A percentile compares a stretch with the other conserved stretches of the same genome.
Evolutionary conservation across 768 basidiomycete species (phyloP).

Genomic region (Boletus reticulatus): DNA sequence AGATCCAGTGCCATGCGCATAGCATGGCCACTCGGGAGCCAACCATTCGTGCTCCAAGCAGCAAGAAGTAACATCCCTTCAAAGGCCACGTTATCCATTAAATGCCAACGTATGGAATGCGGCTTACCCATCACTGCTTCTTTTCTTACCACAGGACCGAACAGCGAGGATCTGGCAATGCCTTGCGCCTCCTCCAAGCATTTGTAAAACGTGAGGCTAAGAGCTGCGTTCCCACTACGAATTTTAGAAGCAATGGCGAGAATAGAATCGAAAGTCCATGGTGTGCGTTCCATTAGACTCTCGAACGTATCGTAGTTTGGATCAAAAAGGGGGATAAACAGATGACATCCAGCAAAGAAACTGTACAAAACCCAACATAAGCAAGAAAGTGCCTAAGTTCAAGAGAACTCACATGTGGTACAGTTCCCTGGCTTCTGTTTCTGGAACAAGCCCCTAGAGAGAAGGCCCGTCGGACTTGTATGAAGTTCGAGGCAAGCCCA

Average conservation of each 20-base stretch:
- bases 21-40: slow-evolving; percentile 93
- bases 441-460: slow-evolving; percentile 75
- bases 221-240: slow-evolving; percentile 83
- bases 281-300: slow-evolving; percentile 85
- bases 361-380: slow-evolving; percentile 38
- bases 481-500: not conserved
- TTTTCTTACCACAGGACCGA: slow-evolving; percentile 91
- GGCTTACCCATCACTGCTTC: slow-evolving; percentile 87
- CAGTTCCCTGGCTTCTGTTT: slow-evolving; percentile 83
- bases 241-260: slow-evolving; percentile 92
- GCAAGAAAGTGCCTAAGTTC: slow-evolving; percentile 4
- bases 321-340: slow-evolving; percentile 96
- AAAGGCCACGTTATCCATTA: not conserved
- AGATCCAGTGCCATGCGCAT: slow-evolving; percentile 96
- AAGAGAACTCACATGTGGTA: slow-evolving; percentile 74
- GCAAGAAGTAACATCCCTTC: slow-evolving; percentile 88
- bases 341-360: slow-evolving; percentile 94
- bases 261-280: slow-evolving; percentile 95
- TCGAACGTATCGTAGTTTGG: slow-evolving; percentile 92
- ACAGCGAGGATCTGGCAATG: slow-evolving; percentile 89
- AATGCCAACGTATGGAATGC: slow-evolving; percentile 6
- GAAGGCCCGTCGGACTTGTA: not conserved
- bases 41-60: slow-evolving; percentile 93
- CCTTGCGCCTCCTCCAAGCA: slow-evolving; percentile 95
- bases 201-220: slow-evolving; percentile 83